Conservation (phyloP, 148 eudicot genomes). For the Selenicereus undatus region DNA sequence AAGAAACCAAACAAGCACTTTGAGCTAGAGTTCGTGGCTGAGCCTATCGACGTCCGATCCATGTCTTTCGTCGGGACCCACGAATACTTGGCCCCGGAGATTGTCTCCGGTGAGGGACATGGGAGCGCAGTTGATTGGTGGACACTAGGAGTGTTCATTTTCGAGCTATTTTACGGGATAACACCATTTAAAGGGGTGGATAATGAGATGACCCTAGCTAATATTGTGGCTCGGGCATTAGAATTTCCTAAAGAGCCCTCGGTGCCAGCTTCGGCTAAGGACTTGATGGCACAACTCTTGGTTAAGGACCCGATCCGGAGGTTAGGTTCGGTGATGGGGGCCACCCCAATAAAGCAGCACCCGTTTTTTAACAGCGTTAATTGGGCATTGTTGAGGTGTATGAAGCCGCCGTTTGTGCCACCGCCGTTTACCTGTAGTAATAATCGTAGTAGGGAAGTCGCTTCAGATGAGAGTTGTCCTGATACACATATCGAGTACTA, state of each 20-base stretch:
- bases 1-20: constrained; percentile 40
- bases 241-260: constrained; percentile 90
- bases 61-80: constrained; percentile 99
- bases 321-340: constrained; percentile 77
- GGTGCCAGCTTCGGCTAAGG: constrained; percentile 61
- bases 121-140: constrained; percentile 99
- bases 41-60: constrained; percentile 83
- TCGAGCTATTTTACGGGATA: constrained; percentile 74
- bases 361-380: constrained; percentile 74
- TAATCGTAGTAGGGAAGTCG: constrained; percentile 32
- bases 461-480: constrained; percentile 62
- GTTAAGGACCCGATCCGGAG: constrained; percentile 77
- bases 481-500: constrained; percentile 78
- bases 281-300: constrained; percentile 60
- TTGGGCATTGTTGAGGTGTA: constrained; percentile 87
- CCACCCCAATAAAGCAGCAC: constrained; percentile 71
- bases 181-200: constrained; percentile 86
- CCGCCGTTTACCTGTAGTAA: constrained; percentile 38
- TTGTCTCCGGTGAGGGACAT: constrained; percentile 94
- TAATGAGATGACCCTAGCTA: constrained; percentile 83
- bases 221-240: constrained; percentile 91
- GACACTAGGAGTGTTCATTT: constrained; percentile 86
- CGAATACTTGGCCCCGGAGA: constrained; percentile 96
- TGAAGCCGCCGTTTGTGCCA: constrained; percentile 72
- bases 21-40: constrained; percentile 73